These are phyloP conservation scores for Waltergamsia citrina DNA, from an alignment of 2,329 filamentous ascomycete species.

Conservation along the genomic window DNA sequence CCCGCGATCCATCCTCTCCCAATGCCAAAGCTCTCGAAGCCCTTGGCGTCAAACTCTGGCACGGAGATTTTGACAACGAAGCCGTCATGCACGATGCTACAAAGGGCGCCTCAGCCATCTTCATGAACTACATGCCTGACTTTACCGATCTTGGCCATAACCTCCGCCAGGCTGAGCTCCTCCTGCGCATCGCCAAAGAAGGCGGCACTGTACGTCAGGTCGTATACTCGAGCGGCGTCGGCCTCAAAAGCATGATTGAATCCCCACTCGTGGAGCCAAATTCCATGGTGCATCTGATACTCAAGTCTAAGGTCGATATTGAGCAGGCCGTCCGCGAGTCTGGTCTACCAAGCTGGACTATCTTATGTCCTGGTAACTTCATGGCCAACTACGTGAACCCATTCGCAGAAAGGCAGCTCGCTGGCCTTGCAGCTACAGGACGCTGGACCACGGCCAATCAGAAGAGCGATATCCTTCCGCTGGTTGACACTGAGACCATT, in stretches of 20 bases:
- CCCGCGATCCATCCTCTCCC: slow-evolving; percentile 18
- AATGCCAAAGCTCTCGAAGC: slow-evolving; percentile 16
- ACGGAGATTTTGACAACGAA: slow-evolving; percentile 22
- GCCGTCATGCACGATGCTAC: slow-evolving; percentile 17
- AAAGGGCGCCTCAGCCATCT: slow-evolving; percentile 18
- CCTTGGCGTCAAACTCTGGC: slow-evolving; percentile 20
- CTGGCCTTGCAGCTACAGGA: slow-evolving; percentile 24
- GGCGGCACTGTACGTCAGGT: slow-evolving; percentile 25
- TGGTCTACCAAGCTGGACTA: slow-evolving; percentile 33
- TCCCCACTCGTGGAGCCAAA: slow-evolving; percentile 15
- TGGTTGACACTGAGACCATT: slow-evolving; percentile 37
- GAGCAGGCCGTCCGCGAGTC: slow-evolving; percentile 25
- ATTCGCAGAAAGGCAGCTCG: slow-evolving; percentile 24
- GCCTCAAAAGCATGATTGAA: slow-evolving; percentile 16
- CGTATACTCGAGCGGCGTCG: slow-evolving; percentile 24
- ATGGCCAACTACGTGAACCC: slow-evolving; percentile 39
- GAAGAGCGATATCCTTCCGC: slow-evolving; percentile 24
- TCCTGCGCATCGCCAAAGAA: slow-evolving; percentile 25
- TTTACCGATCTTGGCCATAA: slow-evolving; percentile 19
- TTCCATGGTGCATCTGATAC: slow-evolving; percentile 15
- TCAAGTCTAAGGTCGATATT: slow-evolving; percentile 29
- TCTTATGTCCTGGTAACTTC: slow-evolving; percentile 40
- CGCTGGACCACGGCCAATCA: slow-evolving; percentile 24
- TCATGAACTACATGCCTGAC: slow-evolving; percentile 21
- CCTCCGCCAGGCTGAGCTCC: slow-evolving; percentile 15